These are phyloP conservation scores for Hanseniaspora taiwanica DNA, from an alignment of 805 yeast species.

Conservation along the genomic window DNA sequence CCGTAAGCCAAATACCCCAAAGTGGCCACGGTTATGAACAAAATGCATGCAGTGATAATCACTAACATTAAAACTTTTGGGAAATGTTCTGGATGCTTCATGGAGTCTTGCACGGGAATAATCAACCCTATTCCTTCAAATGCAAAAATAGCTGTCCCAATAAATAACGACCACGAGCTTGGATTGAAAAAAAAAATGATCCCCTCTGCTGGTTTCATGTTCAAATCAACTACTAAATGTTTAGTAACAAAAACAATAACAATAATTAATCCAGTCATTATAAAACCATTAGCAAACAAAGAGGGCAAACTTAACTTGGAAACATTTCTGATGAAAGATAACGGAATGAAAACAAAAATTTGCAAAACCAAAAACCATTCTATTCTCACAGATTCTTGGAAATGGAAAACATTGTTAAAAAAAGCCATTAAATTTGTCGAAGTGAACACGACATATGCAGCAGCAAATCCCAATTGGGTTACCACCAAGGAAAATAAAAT, in stretches of 20 bases:
- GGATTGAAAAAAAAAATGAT: constrained; percentile 39
- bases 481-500: constrained; percentile 52
- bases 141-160: constrained; percentile 80
- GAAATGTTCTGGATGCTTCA: constrained; percentile 62
- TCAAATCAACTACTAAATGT: constrained; percentile 16
- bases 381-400: constrained; percentile 6
- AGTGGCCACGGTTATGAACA: constrained; percentile 52
- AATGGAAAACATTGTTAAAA: constrained; percentile 33
- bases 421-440: constrained; percentile 61
- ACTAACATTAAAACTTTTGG: constrained; percentile 53
- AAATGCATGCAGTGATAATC: constrained; percentile 43
- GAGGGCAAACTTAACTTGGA: constrained; percentile 64
- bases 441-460: constrained; percentile 70
- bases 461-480: constrained; percentile 70
- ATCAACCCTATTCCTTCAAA: constrained; percentile 78
- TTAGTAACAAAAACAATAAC: constrained; percentile 42
- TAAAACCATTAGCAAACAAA: constrained; percentile 56
- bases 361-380: constrained; percentile 40
- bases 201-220: constrained; percentile 37
- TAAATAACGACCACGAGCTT: constrained; percentile 52
- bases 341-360: constrained; percentile 46
- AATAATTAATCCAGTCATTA: constrained; percentile 50
- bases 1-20: constrained; percentile 67
- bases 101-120: constrained; percentile 71
- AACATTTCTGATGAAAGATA: constrained; percentile 62